A percentile compares a stretch with the other conserved stretches of the same genome.
These are phyloP conservation scores for Mycena floridula DNA, from an alignment of 768 basidiomycete genomes.

Conservation along the genomic window DNA sequence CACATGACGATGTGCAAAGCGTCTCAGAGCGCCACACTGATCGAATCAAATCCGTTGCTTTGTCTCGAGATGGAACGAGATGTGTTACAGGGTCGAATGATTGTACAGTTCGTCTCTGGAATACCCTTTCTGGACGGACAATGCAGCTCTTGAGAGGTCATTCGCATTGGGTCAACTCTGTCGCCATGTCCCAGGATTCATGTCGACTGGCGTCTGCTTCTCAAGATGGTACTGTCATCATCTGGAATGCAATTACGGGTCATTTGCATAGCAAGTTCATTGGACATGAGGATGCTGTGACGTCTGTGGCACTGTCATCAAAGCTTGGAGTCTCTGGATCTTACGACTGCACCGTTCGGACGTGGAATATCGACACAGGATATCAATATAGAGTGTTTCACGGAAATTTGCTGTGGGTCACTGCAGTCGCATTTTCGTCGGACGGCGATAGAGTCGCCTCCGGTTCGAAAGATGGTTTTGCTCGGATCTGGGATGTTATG, in stretches of 20 bases:
- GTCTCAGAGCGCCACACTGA: not conserved
- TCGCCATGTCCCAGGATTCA: not conserved
- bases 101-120: not conserved
- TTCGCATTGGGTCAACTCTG: not conserved
- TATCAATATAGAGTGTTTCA: not conserved
- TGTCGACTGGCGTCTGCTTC: not conserved
- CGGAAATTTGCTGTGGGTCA: not conserved
- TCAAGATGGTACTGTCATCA: not conserved
- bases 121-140: too few relatives aligned
- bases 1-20: not conserved
- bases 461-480: not conserved
- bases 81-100: not conserved
- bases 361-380: not conserved
- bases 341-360: not conserved
- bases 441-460: not conserved
- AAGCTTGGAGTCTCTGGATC: not conserved
- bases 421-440: not conserved
- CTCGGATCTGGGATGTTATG: not conserved
- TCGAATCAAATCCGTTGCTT: not conserved
- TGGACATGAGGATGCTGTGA: not conserved
- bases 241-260: not conserved
- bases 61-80: not conserved
- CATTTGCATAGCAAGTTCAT: not conserved
- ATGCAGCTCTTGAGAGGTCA: not conserved
- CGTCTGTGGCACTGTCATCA: not conserved